Conservation (phyloP, 768 basidiomycete species). For the Amanita muscaria region DNA sequence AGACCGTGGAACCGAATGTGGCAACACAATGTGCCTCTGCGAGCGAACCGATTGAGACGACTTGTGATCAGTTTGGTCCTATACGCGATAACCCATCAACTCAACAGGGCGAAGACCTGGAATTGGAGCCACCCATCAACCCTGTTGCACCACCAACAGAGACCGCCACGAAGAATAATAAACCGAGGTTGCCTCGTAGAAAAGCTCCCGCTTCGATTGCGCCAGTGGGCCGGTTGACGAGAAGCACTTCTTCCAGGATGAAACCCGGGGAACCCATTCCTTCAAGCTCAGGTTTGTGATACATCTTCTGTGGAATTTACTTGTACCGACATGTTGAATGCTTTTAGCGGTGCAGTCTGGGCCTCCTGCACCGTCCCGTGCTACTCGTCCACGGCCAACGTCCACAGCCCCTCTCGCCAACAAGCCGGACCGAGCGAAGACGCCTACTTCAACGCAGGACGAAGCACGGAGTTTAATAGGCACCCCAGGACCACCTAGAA, state of each 20-base stretch:
- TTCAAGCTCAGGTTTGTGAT: slow-evolving; percentile 9
- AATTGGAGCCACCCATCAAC: background rate
- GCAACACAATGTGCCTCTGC: background rate
- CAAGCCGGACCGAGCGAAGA: background rate
- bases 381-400: background rate
- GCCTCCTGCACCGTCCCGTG: background rate
- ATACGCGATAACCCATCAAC: background rate
- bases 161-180: slow-evolving; percentile 1
- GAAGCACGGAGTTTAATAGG: slow-evolving; percentile 2
- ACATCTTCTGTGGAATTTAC: background rate
- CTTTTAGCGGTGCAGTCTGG: slow-evolving; percentile 2
- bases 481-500: slow-evolving; percentile 11
- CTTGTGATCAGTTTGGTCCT: background rate
- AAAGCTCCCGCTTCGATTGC: slow-evolving; percentile 17
- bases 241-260: slow-evolving; percentile 25
- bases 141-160: background rate
- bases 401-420: background rate
- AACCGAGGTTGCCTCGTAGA: slow-evolving; percentile 19
- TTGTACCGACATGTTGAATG: background rate
- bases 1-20: too few relatives aligned
- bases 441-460: background rate
- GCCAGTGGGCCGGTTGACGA: slow-evolving; percentile 24
- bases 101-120: too few relatives aligned
- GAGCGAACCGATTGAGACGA: background rate
- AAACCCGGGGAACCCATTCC: slow-evolving; percentile 10